These are phyloP conservation scores for Lyophyllum atratum DNA, from an alignment of 768 basidiomycete genomes.

Conservation along the genomic window DNA sequence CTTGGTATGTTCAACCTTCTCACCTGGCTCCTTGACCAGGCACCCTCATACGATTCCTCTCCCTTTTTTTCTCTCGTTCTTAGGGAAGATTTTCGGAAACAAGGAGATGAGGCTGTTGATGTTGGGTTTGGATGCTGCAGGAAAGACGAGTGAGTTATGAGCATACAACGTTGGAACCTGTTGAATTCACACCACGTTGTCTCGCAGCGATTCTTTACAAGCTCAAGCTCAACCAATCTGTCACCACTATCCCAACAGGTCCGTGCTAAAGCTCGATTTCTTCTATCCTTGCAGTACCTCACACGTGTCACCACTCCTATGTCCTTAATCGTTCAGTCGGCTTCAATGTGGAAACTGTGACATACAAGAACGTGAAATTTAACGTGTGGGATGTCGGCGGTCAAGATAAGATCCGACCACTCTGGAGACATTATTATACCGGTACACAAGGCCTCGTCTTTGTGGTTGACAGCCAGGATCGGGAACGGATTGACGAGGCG, in stretches of 20 bases:
- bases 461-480: constrained; percentile 95
- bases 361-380: constrained; percentile 97
- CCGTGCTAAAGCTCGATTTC: constrained; percentile 18
- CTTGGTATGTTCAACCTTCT: constrained; percentile 50
- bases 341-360: constrained; percentile 99
- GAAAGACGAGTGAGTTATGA: constrained; percentile 86
- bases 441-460: constrained; percentile 98
- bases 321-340: constrained; percentile 58
- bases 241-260: constrained; percentile 98
- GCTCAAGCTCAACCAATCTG: constrained; percentile 97
- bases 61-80: constrained; percentile 3
- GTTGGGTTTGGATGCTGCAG: constrained; percentile 96
- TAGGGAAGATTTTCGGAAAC: constrained; percentile 95
- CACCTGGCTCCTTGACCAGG: background rate
- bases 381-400: constrained; percentile 98
- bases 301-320: constrained; percentile 4
- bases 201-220: constrained; percentile 93
- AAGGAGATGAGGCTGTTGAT: constrained; percentile 98
- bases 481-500: constrained; percentile 95
- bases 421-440: constrained; percentile 99
- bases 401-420: constrained; percentile 98
- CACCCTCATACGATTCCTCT: constrained; percentile 13
- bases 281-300: background rate
- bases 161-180: background rate
- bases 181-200: constrained; percentile 10